A percentile compares a stretch with the other conserved stretches of the same genome.
These are phyloP conservation scores for Glycine soja DNA, from an alignment of 306 rosid genomes.

Conservation along the genomic window DNA sequence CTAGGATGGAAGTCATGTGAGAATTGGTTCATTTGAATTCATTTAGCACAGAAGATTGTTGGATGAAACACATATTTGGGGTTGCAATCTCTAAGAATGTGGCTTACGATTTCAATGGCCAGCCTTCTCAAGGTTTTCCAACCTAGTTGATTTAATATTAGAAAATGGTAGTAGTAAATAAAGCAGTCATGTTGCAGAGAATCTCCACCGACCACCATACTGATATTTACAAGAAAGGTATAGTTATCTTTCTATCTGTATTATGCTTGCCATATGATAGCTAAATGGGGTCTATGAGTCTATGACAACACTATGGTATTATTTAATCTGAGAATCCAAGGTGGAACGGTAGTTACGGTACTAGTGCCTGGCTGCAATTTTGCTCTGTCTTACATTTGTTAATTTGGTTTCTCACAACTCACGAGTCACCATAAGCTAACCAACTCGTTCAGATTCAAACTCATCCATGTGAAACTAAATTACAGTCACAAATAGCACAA, in stretches of 20 bases:
- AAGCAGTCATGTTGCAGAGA: neutral
- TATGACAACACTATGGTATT: conserved; percentile 2
- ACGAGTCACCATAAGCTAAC: too few relatives aligned
- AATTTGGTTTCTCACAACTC: too few relatives aligned
- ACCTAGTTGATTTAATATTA: neutral
- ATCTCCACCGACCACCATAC: conserved; percentile 20
- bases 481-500: too few relatives aligned
- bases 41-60: neutral
- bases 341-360: conserved; percentile 22
- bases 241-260: conserved; percentile 23
- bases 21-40: conserved; percentile 1
- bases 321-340: conserved; percentile 41
- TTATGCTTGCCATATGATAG: neutral
- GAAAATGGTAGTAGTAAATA: neutral
- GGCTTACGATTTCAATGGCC: neutral
- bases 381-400: conserved; percentile 5
- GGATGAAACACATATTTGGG: neutral
- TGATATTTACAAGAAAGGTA: neutral
- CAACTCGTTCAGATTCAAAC: too few relatives aligned
- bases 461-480: too few relatives aligned
- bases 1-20: neutral
- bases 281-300: conserved; percentile 6
- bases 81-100: neutral
- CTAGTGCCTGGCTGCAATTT: conserved; percentile 14
- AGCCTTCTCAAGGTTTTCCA: neutral